phyloP scores from a whole-genome alignment of 148 eudicot species.

The Rheum nobile region DNA sequence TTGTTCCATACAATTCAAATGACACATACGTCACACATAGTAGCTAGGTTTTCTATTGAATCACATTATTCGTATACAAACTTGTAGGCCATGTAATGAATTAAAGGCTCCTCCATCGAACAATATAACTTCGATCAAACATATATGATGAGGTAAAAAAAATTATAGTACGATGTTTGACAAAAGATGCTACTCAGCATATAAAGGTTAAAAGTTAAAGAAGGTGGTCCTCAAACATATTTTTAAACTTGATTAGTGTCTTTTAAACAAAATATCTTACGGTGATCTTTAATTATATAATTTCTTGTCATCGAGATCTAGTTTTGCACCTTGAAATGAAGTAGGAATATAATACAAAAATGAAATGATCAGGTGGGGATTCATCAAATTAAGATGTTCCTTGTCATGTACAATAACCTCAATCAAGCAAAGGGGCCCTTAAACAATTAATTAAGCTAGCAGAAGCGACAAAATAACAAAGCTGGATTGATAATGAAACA shows the following conservation, averaged over 20 bases:
- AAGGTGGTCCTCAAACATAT: neutral
- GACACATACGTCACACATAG: too few species aligned
- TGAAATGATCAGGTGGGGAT: neutral
- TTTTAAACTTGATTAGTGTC: neutral
- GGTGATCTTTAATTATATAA: too few species aligned
- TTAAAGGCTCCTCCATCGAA: too few species aligned
- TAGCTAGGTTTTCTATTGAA: too few species aligned
- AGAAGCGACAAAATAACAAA: neutral
- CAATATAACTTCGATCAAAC: too few species aligned
- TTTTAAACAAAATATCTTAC: neutral
- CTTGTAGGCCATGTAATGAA: too few species aligned
- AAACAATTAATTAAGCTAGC: neutral
- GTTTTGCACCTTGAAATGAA: neutral
- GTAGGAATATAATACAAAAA: neutral
- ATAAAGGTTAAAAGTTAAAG: too few species aligned
- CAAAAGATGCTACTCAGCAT: neutral
- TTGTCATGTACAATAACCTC: neutral
- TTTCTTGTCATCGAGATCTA: neutral
- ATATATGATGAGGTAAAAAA: too few species aligned
- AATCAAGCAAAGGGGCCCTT: neutral
- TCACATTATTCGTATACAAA: too few species aligned
- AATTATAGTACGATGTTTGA: too few species aligned
- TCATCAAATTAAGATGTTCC: neutral
- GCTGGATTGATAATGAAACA: neutral
- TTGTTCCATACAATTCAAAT: too few species aligned